A percentile compares a stretch with the other conserved stretches of the same genome.
phyloP scores from a whole-genome alignment of 225 moss, liverwort and hornwort genomes.

The Antitrichia curtipendula region DNA sequence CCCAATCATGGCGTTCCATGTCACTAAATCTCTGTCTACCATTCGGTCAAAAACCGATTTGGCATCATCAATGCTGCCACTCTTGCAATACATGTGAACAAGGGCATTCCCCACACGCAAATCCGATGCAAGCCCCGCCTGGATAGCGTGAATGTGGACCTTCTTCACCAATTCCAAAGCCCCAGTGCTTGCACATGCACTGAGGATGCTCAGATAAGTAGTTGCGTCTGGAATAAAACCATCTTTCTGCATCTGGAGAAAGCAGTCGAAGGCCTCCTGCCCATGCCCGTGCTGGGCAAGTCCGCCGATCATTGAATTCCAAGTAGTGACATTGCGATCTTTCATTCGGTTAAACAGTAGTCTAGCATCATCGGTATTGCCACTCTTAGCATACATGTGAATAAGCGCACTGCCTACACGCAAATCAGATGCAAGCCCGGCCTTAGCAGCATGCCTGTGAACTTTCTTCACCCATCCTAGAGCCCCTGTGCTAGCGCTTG shows the following conservation, averaged over 20 bases:
- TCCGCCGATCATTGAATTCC: neutral
- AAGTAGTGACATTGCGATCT: neutral
- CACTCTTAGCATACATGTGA: neutral
- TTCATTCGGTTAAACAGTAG: neutral
- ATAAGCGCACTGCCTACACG: neutral
- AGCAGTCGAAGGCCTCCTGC: neutral
- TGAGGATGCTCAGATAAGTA: neutral
- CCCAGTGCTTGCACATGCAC: neutral
- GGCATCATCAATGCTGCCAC: neutral
- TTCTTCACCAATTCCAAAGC: neutral
- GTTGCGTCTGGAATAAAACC: neutral
- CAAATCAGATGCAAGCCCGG: neutral
- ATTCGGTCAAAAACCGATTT: neutral
- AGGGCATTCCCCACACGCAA: neutral
- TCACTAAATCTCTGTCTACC: neutral
- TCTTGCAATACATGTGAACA: neutral
- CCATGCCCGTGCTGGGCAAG: neutral
- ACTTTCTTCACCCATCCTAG: neutral
- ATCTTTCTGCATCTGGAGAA: neutral
- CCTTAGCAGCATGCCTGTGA: neutral
- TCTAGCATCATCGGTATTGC: neutral
- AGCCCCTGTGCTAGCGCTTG: neutral
- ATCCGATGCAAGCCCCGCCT: neutral
- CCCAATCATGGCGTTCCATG: neutral
- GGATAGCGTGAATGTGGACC: neutral